Evolutionary conservation across 257 asterid genomes (phyloP), one percentile per base, ranked within the genome.

Genomic region (Apocynum venetum): DNA sequence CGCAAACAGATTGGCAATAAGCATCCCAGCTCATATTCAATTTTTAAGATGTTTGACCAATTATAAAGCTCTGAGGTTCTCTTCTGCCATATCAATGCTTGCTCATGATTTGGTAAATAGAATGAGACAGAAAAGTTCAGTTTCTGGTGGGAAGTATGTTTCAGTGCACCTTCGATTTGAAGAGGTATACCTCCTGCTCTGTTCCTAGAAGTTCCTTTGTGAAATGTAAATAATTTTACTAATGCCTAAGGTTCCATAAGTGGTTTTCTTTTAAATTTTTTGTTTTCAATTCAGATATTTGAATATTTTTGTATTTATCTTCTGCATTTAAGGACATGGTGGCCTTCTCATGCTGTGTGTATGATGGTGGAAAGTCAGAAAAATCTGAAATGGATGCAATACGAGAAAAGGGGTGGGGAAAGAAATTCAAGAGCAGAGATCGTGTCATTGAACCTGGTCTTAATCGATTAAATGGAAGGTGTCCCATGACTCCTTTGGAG

Each of bases 401-500:
- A 82, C 91, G 98, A 73, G 87, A 83, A 73, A 86, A 79, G 36
- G 97, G 97, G 4, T 91, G 98, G 98, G 92, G 91, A n/a, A 89
- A 91, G 55, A 93, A 91, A 80, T 93, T 93, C 79, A 78, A 43
- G 69, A 81, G 73, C 3, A 86, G 84, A 61, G 81, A 80, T 52
- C 91, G 86, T 76, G 82, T 86, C 77, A 82, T 73, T 80, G 85
- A 74, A 41, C 92, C 98, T 61, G 95, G 90, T 10, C 83, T 85
- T 72, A 90, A 90, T 74, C 96, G 98, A 66, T 83, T 88, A 1
- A 91, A 84, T 13, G 98, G 98, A 81, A 91, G 86, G 84, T 93
- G 98, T 82, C 98, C 98, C 2, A 89, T 93, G 93, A 90, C 97
- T 73, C 98, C 98, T 68, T 87, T 93, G 78, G 98, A 93, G 98